Evolutionary conservation across 2,329 filamentous ascomycete genomes (phyloP), one percentile per base, ranked within the genome.

Genomic region (Pseudogymnoascus pannorum): DNA sequence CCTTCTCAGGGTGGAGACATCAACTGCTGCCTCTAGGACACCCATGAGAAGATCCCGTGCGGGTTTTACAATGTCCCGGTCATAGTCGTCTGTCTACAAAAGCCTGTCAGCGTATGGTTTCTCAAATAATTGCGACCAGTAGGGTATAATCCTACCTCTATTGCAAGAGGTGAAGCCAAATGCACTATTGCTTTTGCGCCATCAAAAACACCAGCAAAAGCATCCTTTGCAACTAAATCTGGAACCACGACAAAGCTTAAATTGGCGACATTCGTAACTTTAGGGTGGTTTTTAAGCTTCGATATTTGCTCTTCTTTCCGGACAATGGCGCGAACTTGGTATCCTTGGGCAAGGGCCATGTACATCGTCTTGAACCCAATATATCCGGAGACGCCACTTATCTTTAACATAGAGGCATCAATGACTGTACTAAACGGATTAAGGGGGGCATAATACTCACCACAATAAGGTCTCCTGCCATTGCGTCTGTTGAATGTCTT

Each of bases 371-470:
- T 54, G 24, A 66, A 66, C 7, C 67, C 66, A 9, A 69, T 61
- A 54, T 63, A 63, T 8, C 67, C 66, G 5, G 67, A 63, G 6
- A 59, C 66, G 16, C 67, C 67, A 1, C 66, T 69, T n/a, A 69
- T 64, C 44, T 62, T 35, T 61, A 12, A 12, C 14, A 18, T 24
- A 31, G 2, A 5, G n/a, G 8, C 5, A 24, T 54, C 24, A 54
- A 18, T 11, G 9, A 16, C n/a, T 3, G 8, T 6, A 11, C 7
- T 1, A n/a, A 31, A 14, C 5, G 5, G 12, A 18, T 6, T 14
- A 60, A 57, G 24, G 20, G 1, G 3, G 7, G 1, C 18, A 14
- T 26, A 7, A 40, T 5, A 51, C 44, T 59, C 59, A 66, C 64
- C 18, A 64, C 54, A 42, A 64, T 63, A 57, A 63, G 59, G 48